These are phyloP conservation scores for Cyberlindnera mrakii DNA, from an alignment of 805 yeast species.

Conservation along the genomic window DNA sequence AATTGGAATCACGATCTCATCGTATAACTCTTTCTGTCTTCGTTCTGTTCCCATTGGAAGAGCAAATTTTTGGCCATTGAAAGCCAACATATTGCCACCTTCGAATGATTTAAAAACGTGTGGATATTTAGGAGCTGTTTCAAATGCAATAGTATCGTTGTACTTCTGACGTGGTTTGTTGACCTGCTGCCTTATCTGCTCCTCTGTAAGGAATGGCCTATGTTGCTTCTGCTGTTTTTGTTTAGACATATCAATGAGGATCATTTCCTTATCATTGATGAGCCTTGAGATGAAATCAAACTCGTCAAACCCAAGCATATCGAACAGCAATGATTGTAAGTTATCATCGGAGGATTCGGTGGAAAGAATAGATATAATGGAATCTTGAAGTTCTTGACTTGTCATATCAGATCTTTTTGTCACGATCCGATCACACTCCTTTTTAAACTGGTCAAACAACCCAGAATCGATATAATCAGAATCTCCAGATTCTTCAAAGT, in stretches of 20 bases:
- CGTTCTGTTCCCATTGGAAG: conserved; percentile 80
- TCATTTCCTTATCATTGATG: conserved; percentile 37
- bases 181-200: conserved; percentile 49
- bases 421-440: conserved; percentile 27
- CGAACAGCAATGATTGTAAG: conserved; percentile 68
- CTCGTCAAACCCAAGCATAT: conserved; percentile 79
- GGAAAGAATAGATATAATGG: conserved; percentile 26
- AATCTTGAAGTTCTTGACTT: conserved; percentile 26
- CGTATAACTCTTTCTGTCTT: conserved; percentile 54
- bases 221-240: conserved; percentile 16
- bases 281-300: conserved; percentile 70
- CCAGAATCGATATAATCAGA: conserved; percentile 10
- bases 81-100: conserved; percentile 62
- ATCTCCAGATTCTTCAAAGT: conserved; percentile 11
- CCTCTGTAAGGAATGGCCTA: conserved; percentile 40
- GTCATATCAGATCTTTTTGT: conserved; percentile 28
- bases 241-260: conserved; percentile 22
- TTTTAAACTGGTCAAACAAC: conserved; percentile 16
- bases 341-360: conserved; percentile 44
- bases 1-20: conserved; percentile 80
- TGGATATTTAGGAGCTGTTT: conserved; percentile 56
- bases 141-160: conserved; percentile 40
- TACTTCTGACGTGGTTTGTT: conserved; percentile 44
- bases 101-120: conserved; percentile 77
- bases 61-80: conserved; percentile 73